Base-by-base conservation (phyloP, 2,329 filamentous ascomycete species). In the Colletotrichum salicis region DNA sequence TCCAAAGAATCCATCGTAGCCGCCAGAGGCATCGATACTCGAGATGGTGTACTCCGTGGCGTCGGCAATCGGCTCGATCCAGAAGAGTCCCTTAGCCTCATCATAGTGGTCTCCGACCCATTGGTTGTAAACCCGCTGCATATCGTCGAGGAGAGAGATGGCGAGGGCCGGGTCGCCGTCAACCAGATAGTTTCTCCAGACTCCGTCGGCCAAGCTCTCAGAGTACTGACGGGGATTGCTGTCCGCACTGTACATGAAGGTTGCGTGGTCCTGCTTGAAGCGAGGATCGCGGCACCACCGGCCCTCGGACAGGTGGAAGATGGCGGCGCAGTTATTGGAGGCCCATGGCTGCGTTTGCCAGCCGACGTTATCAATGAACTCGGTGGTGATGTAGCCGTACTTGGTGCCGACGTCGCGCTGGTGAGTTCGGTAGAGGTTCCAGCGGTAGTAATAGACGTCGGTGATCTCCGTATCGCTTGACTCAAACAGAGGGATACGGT, bases 391-490 rank as follows among this genome's bases (percentile, higher is more conserved):
- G 69, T 81, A 85, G 24, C 84, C 84, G 51, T 80, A 80, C 7
- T 82, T 81, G 35, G 81, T 78, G 29, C 76, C 79, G 62, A 79
- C 80, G 70, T 82, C 85, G 55, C 80, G 79, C 31, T 84, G 76
- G 72, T 85, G 84, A 11, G 83, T 79, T 71, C 83, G 81, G 65
- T 83, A 78, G 5, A 83, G 79, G 12, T 80, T 80, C 76, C 81
- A 82, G 51, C 84, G 80, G 72, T 85, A 85, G 73, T 85, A 85
- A 72, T 85, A 85, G 22, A 86, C 83, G 69, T 84, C 81, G 72
- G 84, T 80, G 62, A 85, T 79, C 24, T 80, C 33, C 7, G 65
- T 19, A 27, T 63, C 58, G 58, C 65, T 63, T 1, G 65, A 68
- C 59, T 68, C 65, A 52, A 68, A 68, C 5, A 68, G 7, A 13